Conservation (phyloP, 2,329 filamentous ascomycete species). For the Fusarium nelsonii region DNA sequence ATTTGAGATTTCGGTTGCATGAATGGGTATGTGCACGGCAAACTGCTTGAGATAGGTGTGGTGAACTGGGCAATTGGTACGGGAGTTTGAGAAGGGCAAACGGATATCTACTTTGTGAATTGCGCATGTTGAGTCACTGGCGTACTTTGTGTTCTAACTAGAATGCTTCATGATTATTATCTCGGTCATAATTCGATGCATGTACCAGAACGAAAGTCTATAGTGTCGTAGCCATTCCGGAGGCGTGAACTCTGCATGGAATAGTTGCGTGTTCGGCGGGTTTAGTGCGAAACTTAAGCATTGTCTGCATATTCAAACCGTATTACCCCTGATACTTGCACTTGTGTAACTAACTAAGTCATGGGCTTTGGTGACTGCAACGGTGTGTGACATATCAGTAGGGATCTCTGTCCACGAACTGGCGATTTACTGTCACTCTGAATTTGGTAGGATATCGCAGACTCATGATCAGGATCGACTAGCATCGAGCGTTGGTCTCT, state of each 20-base stretch:
- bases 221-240: neutral
- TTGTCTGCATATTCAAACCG: slow-evolving; percentile 5
- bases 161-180: neutral
- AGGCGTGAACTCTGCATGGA: neutral
- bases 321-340: slow-evolving; percentile 28
- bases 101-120: neutral
- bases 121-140: neutral
- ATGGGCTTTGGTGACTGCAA: neutral
- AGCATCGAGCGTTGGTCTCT: neutral
- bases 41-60: neutral
- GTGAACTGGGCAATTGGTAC: neutral
- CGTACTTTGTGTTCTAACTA: neutral
- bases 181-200: neutral
- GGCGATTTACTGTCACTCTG: neutral
- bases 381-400: neutral
- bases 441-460: slow-evolving; percentile 1
- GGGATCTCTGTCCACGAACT: neutral
- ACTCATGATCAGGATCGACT: neutral
- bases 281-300: neutral
- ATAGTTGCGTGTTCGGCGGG: neutral
- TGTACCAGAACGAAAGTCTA: neutral
- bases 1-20: neutral
- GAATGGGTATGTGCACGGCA: slow-evolving; percentile 8
- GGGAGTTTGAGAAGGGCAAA: slow-evolving; percentile 11
- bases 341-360: slow-evolving; percentile 11